A percentile compares a stretch with the other conserved stretches of the same genome.
phyloP scores from a whole-genome alignment of 352 stramenopile species.

The Globisporangium radiosum region DNA sequence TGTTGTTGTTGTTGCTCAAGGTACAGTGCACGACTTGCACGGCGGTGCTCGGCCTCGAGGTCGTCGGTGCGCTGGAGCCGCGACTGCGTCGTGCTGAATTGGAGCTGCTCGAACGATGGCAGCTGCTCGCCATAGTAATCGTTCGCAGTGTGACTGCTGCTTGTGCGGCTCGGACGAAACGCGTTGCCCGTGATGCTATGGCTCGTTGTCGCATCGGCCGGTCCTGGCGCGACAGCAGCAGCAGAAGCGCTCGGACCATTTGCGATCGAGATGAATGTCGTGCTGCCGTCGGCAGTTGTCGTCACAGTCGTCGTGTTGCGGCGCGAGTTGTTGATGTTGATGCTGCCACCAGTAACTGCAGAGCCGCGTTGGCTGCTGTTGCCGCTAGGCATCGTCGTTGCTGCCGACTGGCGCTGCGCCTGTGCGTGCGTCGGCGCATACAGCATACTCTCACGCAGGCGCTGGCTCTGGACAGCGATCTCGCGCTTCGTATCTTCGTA shows the following conservation, averaged over 20 bases:
- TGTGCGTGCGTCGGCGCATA: conserved; percentile 2
- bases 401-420: not conserved
- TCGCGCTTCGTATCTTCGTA: conserved; percentile 71
- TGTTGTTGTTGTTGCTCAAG: conserved; percentile 12
- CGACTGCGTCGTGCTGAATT: conserved; percentile 7
- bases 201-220: not conserved
- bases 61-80: conserved; percentile 9
- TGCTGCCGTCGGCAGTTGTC: conserved; percentile 8
- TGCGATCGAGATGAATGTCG: conserved; percentile 12
- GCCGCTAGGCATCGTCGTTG: not conserved
- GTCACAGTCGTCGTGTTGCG: conserved; percentile 13
- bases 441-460: conserved; percentile 72
- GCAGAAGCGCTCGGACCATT: not conserved
- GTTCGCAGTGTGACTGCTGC: not conserved
- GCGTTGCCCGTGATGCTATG: not conserved
- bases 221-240: not conserved
- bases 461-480: conserved; percentile 68
- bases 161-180: not conserved
- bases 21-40: conserved; percentile 9
- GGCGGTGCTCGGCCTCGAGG: conserved; percentile 7
- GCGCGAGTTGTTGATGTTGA: not conserved
- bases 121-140: conserved; percentile 13
- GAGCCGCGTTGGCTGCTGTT: conserved; percentile 4
- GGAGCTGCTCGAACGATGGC: conserved; percentile 11
- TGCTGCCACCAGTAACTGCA: not conserved